Conservation (phyloP, 2,329 filamentous ascomycete species). For the Biscogniauxia mediterranea region DNA sequence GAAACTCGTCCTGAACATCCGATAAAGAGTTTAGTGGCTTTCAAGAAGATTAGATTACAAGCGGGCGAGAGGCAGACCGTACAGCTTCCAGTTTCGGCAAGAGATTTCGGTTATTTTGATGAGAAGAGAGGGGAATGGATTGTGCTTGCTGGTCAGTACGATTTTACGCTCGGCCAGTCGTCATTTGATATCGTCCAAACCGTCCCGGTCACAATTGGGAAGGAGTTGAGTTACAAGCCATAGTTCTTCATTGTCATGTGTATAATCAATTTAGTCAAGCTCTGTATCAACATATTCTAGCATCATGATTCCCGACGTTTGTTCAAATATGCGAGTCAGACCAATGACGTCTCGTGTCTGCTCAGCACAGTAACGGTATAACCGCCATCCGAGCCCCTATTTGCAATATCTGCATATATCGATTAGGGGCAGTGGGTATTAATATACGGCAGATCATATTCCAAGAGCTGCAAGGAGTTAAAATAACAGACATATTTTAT, state of each 20-base stretch:
- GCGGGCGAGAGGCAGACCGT: conserved; percentile 20
- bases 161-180: conserved; percentile 27
- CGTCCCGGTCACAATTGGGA: conserved; percentile 7
- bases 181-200: conserved; percentile 20
- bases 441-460: no score
- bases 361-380: no score
- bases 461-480: no score
- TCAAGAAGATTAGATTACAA: conserved; percentile 28
- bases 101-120: conserved; percentile 33
- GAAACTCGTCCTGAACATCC: conserved; percentile 21
- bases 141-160: conserved; percentile 27
- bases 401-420: no score
- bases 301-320: background rate
- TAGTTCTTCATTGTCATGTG: background rate
- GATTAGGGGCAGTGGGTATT: no score
- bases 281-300: background rate
- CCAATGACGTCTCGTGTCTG: no score
- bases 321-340: background rate
- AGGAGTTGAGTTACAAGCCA: conserved; percentile 5
- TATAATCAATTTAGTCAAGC: background rate
- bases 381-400: no score
- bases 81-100: conserved; percentile 11
- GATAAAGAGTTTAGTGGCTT: conserved; percentile 31
- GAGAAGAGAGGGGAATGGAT: conserved; percentile 26
- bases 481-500: no score